These are phyloP conservation scores for Xeromyces bisporus DNA, from an alignment of 495 filamentous ascomycete species.

Conservation along the genomic window DNA sequence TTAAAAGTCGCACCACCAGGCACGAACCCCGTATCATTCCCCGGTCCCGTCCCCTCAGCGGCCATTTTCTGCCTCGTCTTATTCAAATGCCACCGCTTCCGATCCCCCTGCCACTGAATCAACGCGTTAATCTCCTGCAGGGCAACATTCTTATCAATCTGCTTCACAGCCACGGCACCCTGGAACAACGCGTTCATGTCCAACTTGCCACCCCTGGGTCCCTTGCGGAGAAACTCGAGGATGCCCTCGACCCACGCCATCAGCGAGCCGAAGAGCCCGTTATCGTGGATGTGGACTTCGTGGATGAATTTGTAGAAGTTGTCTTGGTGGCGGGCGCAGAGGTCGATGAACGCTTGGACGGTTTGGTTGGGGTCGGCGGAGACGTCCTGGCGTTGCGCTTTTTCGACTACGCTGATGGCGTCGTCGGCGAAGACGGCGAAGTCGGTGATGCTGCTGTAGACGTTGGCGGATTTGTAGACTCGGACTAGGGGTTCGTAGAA, in stretches of 20 bases:
- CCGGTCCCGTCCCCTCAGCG: conserved; percentile 53
- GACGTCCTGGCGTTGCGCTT: conserved; percentile 78
- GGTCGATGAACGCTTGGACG: conserved; percentile 95
- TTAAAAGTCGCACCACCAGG: conserved; percentile 42
- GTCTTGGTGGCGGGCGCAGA: conserved; percentile 85
- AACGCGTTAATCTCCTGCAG: conserved; percentile 69
- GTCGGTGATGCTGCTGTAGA: conserved; percentile 91
- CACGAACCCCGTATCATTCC: conserved; percentile 19
- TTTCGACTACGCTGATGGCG: conserved; percentile 73
- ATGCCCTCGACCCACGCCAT: conserved; percentile 99
- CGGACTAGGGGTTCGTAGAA: conserved; percentile 95
- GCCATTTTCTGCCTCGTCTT: conserved; percentile 99
- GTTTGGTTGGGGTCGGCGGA: conserved; percentile 94
- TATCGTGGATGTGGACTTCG: conserved; percentile 95
- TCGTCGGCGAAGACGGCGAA: conserved; percentile 89
- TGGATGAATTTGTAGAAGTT: conserved; percentile 99
- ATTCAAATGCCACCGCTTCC: conserved; percentile 93
- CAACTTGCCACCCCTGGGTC: conserved; percentile 58
- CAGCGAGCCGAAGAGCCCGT: conserved; percentile 84
- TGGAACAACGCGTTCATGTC: conserved; percentile 90
- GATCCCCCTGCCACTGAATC: conserved; percentile 82
- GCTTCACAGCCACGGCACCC: conserved; percentile 48
- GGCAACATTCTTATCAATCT: conserved; percentile 51
- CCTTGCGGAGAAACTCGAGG: conserved; percentile 76
- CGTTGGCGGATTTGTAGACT: conserved; percentile 97